phyloP scores from a whole-genome alignment of 805 yeast species.

The Candida tammaniensis region DNA sequence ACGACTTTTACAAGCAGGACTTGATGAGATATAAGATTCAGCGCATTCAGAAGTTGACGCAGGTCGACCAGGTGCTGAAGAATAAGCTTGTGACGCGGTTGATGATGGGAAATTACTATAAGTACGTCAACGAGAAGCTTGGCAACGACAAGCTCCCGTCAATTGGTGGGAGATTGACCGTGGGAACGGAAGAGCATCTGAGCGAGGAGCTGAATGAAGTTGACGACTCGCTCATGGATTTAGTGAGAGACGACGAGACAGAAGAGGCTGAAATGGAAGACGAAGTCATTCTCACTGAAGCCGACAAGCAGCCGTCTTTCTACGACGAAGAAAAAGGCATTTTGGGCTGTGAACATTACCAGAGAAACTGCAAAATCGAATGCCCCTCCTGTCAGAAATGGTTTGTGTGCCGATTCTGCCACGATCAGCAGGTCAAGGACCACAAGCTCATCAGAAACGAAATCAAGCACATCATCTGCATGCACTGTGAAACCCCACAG shows the following conservation, averaged over 20 bases:
- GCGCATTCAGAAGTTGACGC: slow-evolving; percentile 37
- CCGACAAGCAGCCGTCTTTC: slow-evolving; percentile 49
- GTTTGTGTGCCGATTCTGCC: slow-evolving; percentile 84
- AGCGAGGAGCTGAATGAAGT: slow-evolving; percentile 5
- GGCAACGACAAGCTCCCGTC: not conserved
- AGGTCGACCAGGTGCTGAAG: slow-evolving; percentile 41
- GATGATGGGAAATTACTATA: slow-evolving; percentile 67
- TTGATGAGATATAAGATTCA: slow-evolving; percentile 49
- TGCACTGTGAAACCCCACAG: slow-evolving; percentile 77
- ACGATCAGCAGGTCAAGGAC: slow-evolving; percentile 62
- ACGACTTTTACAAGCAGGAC: slow-evolving; percentile 37
- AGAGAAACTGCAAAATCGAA: slow-evolving; percentile 77
- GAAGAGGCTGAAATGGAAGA: slow-evolving; percentile 22
- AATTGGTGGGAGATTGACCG: not conserved
- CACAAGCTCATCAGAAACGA: slow-evolving; percentile 52
- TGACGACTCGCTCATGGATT: slow-evolving; percentile 4
- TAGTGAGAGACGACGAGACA: slow-evolving; percentile 1
- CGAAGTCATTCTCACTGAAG: slow-evolving; percentile 45
- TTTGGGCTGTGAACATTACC: slow-evolving; percentile 82
- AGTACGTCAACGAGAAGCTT: slow-evolving; percentile 38
- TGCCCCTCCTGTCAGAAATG: slow-evolving; percentile 73
- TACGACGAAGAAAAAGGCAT: slow-evolving; percentile 40
- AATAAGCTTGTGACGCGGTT: slow-evolving; percentile 55
- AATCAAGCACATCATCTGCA: slow-evolving; percentile 72
- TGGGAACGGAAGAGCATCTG: not conserved